Percentiles rank a stretch among this genome's conserved stretches.
Evolutionary conservation across 2,329 filamentous ascomycete genomes (phyloP).

Genomic region (Pyrenochaeta sp.): DNA sequence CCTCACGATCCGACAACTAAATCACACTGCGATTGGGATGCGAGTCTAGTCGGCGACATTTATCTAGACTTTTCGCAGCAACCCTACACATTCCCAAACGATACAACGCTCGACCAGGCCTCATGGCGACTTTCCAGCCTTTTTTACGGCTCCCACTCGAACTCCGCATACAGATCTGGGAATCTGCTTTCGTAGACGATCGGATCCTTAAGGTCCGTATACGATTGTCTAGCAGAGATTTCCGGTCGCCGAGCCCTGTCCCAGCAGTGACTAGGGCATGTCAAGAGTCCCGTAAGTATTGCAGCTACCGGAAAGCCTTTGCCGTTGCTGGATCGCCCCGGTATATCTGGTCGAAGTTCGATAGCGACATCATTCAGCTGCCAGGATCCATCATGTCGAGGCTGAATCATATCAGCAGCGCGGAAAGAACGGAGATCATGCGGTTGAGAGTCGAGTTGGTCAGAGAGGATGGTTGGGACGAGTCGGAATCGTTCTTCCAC

Average conservation of each 20-base stretch:
- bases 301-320: conserved; percentile 9
- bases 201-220: conserved; percentile 8
- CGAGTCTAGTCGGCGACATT: too few species aligned
- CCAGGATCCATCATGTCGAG: background rate
- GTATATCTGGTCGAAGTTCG: conserved; percentile 14
- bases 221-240: background rate
- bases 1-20: too few species aligned
- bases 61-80: too few species aligned
- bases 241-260: conserved; percentile 6
- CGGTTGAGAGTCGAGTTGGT: conserved; percentile 2
- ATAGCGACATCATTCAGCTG: conserved; percentile 13
- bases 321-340: background rate
- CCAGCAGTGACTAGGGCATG: conserved; percentile 10
- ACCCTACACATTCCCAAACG: too few species aligned
- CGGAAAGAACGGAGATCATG: background rate
- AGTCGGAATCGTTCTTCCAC: conserved; percentile 2
- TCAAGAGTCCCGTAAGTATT: conserved; percentile 10
- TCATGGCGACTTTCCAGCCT: background rate
- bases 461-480: background rate
- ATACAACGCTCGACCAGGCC: background rate
- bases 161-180: conserved; percentile 11
- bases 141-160: conserved; percentile 1
- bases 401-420: background rate
- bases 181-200: conserved; percentile 2
- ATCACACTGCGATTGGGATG: too few species aligned